phyloP scores from a whole-genome alignment of 2,329 filamentous ascomycete genomes.

The Aureobasidium subglaciale region DNA sequence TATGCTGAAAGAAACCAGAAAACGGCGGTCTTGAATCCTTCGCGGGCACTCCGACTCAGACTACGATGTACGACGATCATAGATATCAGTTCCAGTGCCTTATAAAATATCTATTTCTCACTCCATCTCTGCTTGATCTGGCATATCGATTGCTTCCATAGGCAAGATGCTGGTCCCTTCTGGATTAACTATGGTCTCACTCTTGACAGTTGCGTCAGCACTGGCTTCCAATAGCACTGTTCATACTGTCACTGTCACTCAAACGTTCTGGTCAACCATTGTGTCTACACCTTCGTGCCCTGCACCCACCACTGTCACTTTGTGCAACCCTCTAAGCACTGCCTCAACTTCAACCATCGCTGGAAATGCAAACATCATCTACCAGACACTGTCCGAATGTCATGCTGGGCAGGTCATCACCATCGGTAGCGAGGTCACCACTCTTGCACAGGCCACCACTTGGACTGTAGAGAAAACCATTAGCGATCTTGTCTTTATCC shows the following conservation, averaged over 20 bases:
- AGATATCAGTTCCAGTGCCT: no score
- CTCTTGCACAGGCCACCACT: background rate
- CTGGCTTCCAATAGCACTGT: background rate
- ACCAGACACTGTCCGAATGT: background rate
- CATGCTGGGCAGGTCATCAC: background rate
- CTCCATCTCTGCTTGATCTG: no score
- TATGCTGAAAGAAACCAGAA: background rate
- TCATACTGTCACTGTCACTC: background rate
- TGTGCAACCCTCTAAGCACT: background rate
- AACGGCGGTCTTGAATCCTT: background rate
- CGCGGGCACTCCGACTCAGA: background rate
- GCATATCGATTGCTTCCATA: background rate
- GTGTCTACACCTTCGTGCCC: background rate
- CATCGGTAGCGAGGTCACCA: background rate
- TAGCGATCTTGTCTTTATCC: background rate
- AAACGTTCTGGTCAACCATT: background rate
- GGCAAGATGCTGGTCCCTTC: background rate
- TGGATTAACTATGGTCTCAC: background rate
- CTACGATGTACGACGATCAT: no score
- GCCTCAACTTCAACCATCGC: background rate
- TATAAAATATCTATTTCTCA: no score
- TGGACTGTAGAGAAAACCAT: background rate
- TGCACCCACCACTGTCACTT: background rate
- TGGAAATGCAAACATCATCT: background rate
- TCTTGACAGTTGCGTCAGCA: background rate